Evolutionary conservation across 192 early-diverging fungal genomes (phyloP).

Genomic region (Coemansia sp.): DNA sequence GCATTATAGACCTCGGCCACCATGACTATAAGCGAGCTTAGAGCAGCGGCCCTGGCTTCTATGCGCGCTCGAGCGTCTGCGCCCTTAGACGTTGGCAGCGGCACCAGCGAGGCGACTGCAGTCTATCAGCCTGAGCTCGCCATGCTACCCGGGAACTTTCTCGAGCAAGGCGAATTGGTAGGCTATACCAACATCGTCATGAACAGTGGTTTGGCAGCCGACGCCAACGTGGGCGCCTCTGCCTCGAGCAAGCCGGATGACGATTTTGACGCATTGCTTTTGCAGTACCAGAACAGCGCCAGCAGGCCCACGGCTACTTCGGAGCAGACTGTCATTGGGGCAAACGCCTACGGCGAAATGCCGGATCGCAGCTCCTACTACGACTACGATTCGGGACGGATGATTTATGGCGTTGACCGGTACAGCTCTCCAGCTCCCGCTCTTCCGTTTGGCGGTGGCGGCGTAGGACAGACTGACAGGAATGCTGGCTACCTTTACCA

Average conservation of each 20-base stretch:
- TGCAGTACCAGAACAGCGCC: constrained; percentile 10
- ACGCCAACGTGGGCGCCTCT: background rate
- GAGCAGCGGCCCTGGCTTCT: constrained; percentile 24
- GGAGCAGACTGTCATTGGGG: background rate
- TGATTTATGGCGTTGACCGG: background rate
- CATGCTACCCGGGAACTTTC: background rate
- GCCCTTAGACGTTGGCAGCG: background rate
- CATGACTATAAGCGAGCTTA: constrained; percentile 10
- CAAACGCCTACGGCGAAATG: background rate
- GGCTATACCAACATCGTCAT: background rate
- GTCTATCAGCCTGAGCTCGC: background rate
- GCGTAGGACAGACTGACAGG: background rate
- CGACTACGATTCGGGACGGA: background rate
- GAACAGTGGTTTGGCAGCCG: background rate
- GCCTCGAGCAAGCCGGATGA: background rate
- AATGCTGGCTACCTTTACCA: background rate
- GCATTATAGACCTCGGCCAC: background rate
- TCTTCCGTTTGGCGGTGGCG: background rate
- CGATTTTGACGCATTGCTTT: constrained; percentile 25
- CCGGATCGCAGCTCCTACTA: background rate
- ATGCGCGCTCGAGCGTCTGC: constrained; percentile 5
- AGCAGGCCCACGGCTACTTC: background rate
- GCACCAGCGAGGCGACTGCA: background rate
- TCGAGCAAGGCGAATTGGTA: background rate
- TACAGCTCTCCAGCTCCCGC: background rate